Evolutionary conservation across 1,139 yeast species (phyloP), one percentile per base, ranked within the genome.

Genomic region (Geotrichum cucujoidarum): DNA sequence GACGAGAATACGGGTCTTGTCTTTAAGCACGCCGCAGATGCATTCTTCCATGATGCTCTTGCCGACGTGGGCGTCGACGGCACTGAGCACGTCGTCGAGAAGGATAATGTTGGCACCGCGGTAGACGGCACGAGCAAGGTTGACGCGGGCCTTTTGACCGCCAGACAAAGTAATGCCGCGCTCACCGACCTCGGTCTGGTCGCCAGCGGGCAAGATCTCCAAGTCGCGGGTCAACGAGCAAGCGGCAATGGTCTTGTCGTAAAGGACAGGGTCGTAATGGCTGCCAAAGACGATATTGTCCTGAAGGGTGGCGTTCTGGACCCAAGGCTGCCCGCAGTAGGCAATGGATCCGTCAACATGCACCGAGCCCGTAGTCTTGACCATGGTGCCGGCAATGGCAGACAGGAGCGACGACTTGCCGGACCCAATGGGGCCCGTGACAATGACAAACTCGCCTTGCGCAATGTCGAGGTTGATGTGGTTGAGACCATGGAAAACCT

Each of bases 61-160:
- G 38, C 95, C 95, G 22, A 88, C 96, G 60, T 86, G 81, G 7
- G 95, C 87, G 70, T 89, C 97, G 13, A 89, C 96, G 1, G 96
- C 96, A 68, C 89, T 80, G 52, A 89, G 71, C 4, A 88, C 94
- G 66, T 89, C 97, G 62, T 89, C 97, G 52, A 89, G 70, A 50
- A 89, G 65, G 18, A 86, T 69, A 36, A 84, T 79, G 51, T 83
- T 88, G 25, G 74, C 70, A 49, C 78, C 71, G 36, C 83, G 80
- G 63, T 89, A 89, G 2, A 85, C 89, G 1, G 95, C 85, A 59
- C 96, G 76, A 1, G 96, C 96, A 51, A 89, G 70, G 57, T 82
- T 83, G 57, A 87, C 77, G 60, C 95, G 75, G 0, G 95, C 95
- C 67, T 89, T 89, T 65, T 89, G 97, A 37, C 97, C 97, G 51